Conservation (phyloP, 2,329 filamentous ascomycete genomes). For the Blastomyces parvus region DNA sequence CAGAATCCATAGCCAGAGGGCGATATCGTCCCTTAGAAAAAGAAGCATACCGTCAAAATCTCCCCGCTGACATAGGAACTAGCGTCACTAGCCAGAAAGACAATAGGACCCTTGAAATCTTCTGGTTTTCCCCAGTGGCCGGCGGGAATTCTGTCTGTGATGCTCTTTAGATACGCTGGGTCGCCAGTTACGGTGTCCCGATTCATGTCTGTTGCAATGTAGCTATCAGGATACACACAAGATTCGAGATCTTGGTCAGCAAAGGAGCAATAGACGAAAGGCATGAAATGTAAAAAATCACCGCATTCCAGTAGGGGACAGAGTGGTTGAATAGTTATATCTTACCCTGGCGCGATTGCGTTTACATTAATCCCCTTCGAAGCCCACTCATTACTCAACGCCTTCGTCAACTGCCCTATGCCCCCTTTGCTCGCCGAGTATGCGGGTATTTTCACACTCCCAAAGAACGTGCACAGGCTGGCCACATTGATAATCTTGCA, state of each 20-base stretch:
- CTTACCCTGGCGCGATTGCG: constrained; percentile 75
- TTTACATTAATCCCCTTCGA: constrained; percentile 70
- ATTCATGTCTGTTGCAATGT: constrained; percentile 30
- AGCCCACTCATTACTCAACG: constrained; percentile 77
- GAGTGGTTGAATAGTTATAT: background rate
- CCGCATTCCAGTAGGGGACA: background rate
- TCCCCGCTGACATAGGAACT: constrained; percentile 37
- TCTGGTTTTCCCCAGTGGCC: constrained; percentile 15
- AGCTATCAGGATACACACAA: constrained; percentile 29
- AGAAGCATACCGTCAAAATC: constrained; percentile 30
- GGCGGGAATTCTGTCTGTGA: constrained; percentile 12
- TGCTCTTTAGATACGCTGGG: constrained; percentile 8
- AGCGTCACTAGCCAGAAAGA: constrained; percentile 16
- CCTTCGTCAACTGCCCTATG: constrained; percentile 74
- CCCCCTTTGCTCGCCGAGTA: constrained; percentile 82
- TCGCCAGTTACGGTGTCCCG: constrained; percentile 2
- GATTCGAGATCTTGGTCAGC: background rate
- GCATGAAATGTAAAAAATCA: background rate
- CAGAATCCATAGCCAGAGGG: background rate
- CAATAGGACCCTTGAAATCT: constrained; percentile 14
- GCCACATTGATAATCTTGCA: constrained; percentile 67
- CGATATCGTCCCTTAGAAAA: background rate
- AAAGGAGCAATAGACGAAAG: background rate
- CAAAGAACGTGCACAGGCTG: constrained; percentile 71
- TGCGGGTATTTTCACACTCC: constrained; percentile 75